Conservation (phyloP, 83 land plant species). For the Thuja plicata region DNA sequence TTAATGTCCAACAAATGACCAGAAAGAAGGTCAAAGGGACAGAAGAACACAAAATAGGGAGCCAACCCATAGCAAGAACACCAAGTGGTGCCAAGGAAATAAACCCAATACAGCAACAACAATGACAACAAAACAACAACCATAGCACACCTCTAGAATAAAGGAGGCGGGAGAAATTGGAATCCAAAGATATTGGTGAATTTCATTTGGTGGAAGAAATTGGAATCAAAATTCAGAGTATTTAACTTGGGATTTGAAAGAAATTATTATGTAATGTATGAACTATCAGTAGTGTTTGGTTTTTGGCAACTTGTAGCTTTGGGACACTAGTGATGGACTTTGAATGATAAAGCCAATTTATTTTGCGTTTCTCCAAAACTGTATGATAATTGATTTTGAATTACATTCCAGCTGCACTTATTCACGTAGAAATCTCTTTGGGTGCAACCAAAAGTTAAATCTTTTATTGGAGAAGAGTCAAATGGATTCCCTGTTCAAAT, state of each 20-base stretch:
- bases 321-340: too few relatives aligned
- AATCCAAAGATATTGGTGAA: too few relatives aligned
- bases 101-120: too few relatives aligned
- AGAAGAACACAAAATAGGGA: too few relatives aligned
- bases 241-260: neutral
- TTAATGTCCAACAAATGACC: too few relatives aligned
- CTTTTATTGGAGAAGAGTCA: constrained; percentile 94
- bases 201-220: neutral
- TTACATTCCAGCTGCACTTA: constrained; percentile 87
- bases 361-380: neutral
- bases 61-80: too few relatives aligned
- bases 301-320: neutral
- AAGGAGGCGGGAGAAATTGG: too few relatives aligned
- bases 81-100: too few relatives aligned
- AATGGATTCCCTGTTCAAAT: constrained; percentile 87
- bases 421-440: constrained; percentile 95
- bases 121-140: too few relatives aligned
- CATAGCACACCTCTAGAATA: too few relatives aligned
- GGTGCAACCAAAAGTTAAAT: constrained; percentile 91
- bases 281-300: neutral
- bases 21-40: too few relatives aligned
- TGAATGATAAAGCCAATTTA: neutral
- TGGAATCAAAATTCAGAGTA: neutral
- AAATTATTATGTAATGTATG: neutral
- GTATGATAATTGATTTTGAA: neutral